Evolutionary conservation across 495 filamentous ascomycete genomes (phyloP), one percentile per base, ranked within the genome.

Genomic region (Penicillium canariense): DNA sequence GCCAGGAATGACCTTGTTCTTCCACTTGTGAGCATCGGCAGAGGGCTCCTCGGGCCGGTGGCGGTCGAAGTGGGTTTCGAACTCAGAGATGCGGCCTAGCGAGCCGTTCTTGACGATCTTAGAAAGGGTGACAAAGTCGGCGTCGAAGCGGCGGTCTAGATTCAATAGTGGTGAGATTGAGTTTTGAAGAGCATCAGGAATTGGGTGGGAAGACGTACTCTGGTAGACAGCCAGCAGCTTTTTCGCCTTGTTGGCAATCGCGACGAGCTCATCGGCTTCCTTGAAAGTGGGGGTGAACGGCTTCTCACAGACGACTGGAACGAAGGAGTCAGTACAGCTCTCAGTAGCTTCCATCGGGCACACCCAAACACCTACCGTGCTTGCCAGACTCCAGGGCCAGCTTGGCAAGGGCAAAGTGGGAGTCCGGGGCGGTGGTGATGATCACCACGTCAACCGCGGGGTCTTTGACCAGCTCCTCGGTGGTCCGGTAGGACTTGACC

Each of bases 51-150:
- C 69, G 17, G 85, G 78, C 25, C 86, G 82, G 68, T 91, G 82
- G 31, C 91, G 87, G 67, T 94, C 90, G 67, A 92, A 95, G 69
- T 95, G 89, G 6, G 87, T 84, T 68, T 93, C 87, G 61, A 87
- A 88, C 67, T 94, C 90, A 34, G 87, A 84, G 49, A 95, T 68
- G 22, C 84, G 78, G 55, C 91, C 90, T 60, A 75, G 70, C 14
- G 64, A 73, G 67, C 50, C 76, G 67, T 51, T 75, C 56, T 67
- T 77, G 22, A 92, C 59, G 3, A 91, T 77, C 49, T 83, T 74
- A 44, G 77, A 81, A 30, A 95, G 77, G 26, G 87, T 91, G 27
- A 88, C 76, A 74, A 91, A 96, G 74, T 97, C 91, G 50, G 85
- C 78, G 66, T 96, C 91, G 77, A 81, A 95, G 44, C 91, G 79